Evolutionary conservation across 106 monocot species (phyloP), one percentile per base, ranked within the genome.

Genomic region (Dioscorea dumetorum): DNA sequence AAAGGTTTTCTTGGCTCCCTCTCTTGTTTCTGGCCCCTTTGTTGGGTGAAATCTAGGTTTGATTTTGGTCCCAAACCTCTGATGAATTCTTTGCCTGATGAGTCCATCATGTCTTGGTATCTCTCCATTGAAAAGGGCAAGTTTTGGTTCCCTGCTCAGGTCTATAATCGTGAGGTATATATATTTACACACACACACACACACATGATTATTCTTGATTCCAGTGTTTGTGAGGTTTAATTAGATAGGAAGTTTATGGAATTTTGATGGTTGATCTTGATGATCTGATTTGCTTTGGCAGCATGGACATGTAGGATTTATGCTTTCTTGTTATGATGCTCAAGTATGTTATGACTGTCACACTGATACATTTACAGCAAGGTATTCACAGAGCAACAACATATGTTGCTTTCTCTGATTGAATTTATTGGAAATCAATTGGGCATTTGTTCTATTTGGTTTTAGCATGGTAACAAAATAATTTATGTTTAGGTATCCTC

Each of bases 111-210:
- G 84, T 79, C 80, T 12, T 83, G 72, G 77, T 90, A 94, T 67
- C 23, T 77, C 31, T 69, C 82, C 21, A 78, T 94, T 14, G 94
- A 94, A 66, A 79, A 73, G 17, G 94, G 94, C 67, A 80, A 74
- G 50, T 87, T 90, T 73, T 85, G 87, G 80, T 94, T 94, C 66
- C 87, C 94, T 76, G 90, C 87, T 53, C 90, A 90, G 75, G 82
- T 94, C 48, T 94, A 85, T 78, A 90, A 94, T 21, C 82, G 94
- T 0, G 90, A 90, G 94, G 94, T 94, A 78, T 33, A 33, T 64
- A 20, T 33, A 35, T 33, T 50, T 16, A 21, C 15, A n/a, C n/a
- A n/a, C n/a, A n/a, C n/a, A n/a, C n/a, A n/a, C n/a, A 3, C 28
- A 28, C 28, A 58, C 9, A 22, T 57, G 22, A 33, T 41, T 41